Conservation (phyloP, 2,329 filamentous ascomycete genomes). For the Aureobasidium musti region DNA sequence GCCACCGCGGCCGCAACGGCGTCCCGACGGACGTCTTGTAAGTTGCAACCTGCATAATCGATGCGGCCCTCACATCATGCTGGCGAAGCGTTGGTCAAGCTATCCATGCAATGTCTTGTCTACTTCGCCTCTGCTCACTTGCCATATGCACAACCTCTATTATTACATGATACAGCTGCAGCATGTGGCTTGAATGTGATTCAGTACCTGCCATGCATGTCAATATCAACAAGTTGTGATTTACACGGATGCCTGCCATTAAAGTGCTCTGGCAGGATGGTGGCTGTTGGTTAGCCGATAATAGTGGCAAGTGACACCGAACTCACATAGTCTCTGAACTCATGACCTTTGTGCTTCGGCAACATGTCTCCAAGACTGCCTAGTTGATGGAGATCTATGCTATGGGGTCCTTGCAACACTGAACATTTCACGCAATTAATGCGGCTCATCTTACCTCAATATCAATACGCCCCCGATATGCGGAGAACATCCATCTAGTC, state of each 20-base stretch:
- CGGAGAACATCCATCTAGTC: not conserved
- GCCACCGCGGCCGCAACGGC: not conserved
- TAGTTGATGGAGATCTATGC: not conserved
- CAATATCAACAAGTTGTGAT: not conserved
- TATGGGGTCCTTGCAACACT: not conserved
- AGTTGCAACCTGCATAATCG: not conserved
- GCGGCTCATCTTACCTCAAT: slow-evolving; percentile 6
- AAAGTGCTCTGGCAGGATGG: not conserved
- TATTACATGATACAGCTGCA: slow-evolving; percentile 24
- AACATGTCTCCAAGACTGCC: not conserved
- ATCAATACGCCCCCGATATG: not conserved
- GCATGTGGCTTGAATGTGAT: not conserved
- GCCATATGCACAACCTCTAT: not conserved
- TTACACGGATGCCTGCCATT: not conserved
- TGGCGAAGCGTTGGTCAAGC: not conserved
- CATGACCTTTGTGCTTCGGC: not conserved
- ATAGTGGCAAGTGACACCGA: not conserved
- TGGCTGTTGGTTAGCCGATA: not conserved
- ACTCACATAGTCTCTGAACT: too few species aligned
- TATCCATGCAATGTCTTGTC: not conserved
- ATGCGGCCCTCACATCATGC: not conserved
- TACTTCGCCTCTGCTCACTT: not conserved
- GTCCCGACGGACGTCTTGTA: slow-evolving; percentile 7
- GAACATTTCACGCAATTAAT: not conserved
- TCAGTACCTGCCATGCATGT: not conserved